phyloP scores from a whole-genome alignment of 495 filamentous ascomycete genomes.

The Echria macrotheca region DNA sequence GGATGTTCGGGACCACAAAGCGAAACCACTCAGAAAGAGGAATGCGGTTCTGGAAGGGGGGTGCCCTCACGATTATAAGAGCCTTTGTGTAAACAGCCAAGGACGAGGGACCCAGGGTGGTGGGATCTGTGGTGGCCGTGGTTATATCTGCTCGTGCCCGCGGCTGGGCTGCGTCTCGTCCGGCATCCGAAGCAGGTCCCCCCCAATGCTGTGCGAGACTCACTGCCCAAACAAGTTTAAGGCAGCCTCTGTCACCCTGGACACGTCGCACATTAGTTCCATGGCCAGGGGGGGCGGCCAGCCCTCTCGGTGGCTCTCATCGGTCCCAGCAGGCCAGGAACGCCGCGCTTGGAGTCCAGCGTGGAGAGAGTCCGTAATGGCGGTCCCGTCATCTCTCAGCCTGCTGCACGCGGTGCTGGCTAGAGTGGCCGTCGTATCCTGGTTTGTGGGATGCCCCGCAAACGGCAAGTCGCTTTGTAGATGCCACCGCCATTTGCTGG shows the following conservation, averaged over 20 bases:
- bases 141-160: slow-evolving; percentile 16
- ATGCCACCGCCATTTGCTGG: neutral
- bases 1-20: neutral
- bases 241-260: slow-evolving; percentile 8
- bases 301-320: neutral
- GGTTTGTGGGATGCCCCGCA: slow-evolving; percentile 21
- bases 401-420: neutral
- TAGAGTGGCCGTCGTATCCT: slow-evolving; percentile 10
- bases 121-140: slow-evolving; percentile 9
- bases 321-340: slow-evolving; percentile 3
- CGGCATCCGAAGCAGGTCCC: slow-evolving; percentile 15
- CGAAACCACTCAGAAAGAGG: neutral
- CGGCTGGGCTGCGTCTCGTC: slow-evolving; percentile 12
- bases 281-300: neutral
- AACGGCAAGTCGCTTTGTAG: slow-evolving; percentile 6
- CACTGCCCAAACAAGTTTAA: slow-evolving; percentile 21
- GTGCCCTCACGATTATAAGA: slow-evolving; percentile 1
- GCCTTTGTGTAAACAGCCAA: slow-evolving; percentile 10
- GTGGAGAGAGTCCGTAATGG: slow-evolving; percentile 30
- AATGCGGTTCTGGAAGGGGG: slow-evolving; percentile 5
- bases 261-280: slow-evolving; percentile 16
- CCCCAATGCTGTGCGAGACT: slow-evolving; percentile 8
- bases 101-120: slow-evolving; percentile 9
- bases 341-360: slow-evolving; percentile 14
- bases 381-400: neutral